These are phyloP conservation scores for Lobosporangium transversale DNA, from an alignment of 192 early-diverging fungal genomes.

Conservation along the genomic window DNA sequence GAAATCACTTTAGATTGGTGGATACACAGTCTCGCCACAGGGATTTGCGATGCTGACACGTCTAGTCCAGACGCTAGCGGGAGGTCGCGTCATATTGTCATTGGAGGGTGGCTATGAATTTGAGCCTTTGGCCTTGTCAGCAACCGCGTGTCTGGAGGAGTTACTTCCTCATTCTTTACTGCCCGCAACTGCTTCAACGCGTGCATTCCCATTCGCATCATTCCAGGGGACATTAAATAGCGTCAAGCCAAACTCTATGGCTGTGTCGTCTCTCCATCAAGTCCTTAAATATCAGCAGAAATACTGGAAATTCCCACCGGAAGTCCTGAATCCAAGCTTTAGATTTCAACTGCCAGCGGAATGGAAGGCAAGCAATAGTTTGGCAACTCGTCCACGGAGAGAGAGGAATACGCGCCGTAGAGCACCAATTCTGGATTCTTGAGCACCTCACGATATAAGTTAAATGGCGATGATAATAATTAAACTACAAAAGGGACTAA, in stretches of 20 bases:
- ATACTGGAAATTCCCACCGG: constrained; percentile 60
- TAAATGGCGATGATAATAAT: no score
- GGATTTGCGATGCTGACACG: constrained; percentile 77
- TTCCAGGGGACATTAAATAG: constrained; percentile 58
- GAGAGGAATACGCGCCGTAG: constrained; percentile 45
- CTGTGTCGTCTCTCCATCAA: constrained; percentile 49
- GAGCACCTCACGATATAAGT: not conserved
- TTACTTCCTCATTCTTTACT: constrained; percentile 45
- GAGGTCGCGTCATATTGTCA: constrained; percentile 71
- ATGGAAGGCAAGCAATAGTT: constrained; percentile 58
- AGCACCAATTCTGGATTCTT: constrained; percentile 13
- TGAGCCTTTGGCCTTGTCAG: constrained; percentile 55
- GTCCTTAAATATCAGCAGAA: constrained; percentile 54
- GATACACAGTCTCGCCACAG: constrained; percentile 71
- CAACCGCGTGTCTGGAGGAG: constrained; percentile 55
- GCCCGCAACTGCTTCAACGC: constrained; percentile 34
- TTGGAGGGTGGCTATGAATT: constrained; percentile 71
- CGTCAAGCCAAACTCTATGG: constrained; percentile 60
- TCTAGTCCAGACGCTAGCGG: constrained; percentile 68
- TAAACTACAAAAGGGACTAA: no score
- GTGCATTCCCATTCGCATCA: constrained; percentile 41
- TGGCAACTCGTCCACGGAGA: constrained; percentile 54
- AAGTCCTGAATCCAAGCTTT: constrained; percentile 48
- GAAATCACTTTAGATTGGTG: constrained; percentile 60
- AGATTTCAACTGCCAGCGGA: constrained; percentile 58